These are phyloP conservation scores for Paramecium sonneborni DNA, from an alignment of 73 alveolate genomes.

Conservation along the genomic window DNA sequence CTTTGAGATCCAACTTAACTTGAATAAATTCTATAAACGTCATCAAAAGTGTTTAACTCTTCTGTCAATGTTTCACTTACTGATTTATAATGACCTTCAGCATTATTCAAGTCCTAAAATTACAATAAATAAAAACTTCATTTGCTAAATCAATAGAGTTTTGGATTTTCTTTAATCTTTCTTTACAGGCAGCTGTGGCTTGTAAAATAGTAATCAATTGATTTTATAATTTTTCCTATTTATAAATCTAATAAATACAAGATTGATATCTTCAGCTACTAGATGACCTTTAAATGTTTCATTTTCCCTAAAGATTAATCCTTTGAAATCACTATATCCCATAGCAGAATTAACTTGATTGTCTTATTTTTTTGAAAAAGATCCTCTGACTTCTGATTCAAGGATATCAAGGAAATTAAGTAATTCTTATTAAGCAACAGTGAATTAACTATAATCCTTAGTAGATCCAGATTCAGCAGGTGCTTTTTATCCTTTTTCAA, in stretches of 20 bases:
- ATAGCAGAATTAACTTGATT: constrained; percentile 40
- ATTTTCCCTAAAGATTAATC: constrained; percentile 20
- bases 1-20: constrained; percentile 43
- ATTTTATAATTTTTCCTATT: constrained; percentile 36
- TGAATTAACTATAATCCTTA: constrained; percentile 12
- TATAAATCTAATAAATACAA: not conserved
- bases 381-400: constrained; percentile 49
- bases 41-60: constrained; percentile 45
- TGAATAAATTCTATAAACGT: constrained; percentile 45
- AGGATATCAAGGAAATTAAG: not conserved
- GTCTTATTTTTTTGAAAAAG: constrained; percentile 8
- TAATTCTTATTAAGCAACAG: constrained; percentile 37
- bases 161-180: constrained; percentile 36
- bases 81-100: constrained; percentile 10
- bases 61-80: constrained; percentile 5
- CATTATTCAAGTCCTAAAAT: not conserved
- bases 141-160: constrained; percentile 37
- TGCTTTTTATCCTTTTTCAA: constrained; percentile 7
- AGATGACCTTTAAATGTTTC: constrained; percentile 50
- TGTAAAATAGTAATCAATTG: constrained; percentile 33
- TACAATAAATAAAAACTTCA: not conserved
- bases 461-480: not conserved
- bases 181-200: constrained; percentile 56
- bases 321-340: constrained; percentile 54
- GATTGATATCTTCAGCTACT: constrained; percentile 35